Evolutionary conservation across 2,329 filamentous ascomycete genomes (phyloP).

Genomic region (Fusarium siculi): DNA sequence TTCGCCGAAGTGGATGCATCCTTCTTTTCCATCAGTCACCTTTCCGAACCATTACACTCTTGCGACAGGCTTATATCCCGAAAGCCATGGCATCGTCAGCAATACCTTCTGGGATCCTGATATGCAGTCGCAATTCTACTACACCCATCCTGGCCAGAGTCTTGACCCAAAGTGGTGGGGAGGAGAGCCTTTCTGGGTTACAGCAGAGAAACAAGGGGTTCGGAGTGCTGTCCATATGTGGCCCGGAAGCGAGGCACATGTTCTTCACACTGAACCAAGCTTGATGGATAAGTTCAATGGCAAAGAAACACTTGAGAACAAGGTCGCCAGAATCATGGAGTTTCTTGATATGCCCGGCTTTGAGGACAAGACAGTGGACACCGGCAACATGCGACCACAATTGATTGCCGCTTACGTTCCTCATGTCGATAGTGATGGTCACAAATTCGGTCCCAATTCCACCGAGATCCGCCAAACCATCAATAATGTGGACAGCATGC

Average conservation of each 20-base stretch:
- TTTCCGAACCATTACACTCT: slow-evolving; percentile 97
- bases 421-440: slow-evolving; percentile 87
- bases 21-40: slow-evolving; percentile 94
- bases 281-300: slow-evolving; percentile 88
- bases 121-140: slow-evolving; percentile 83
- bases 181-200: slow-evolving; percentile 93
- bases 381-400: slow-evolving; percentile 76
- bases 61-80: slow-evolving; percentile 90
- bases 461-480: slow-evolving; percentile 89
- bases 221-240: slow-evolving; percentile 95
- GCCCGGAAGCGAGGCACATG: slow-evolving; percentile 93
- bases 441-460: slow-evolving; percentile 92
- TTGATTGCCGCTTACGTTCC: slow-evolving; percentile 95
- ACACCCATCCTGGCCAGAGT: slow-evolving; percentile 79
- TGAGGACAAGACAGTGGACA: slow-evolving; percentile 63
- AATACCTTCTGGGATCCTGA: slow-evolving; percentile 94
- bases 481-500: slow-evolving; percentile 81
- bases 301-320: slow-evolving; percentile 76
- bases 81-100: slow-evolving; percentile 91
- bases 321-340: slow-evolving; percentile 82
- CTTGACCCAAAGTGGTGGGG: slow-evolving; percentile 94
- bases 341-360: slow-evolving; percentile 85
- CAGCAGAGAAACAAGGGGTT: slow-evolving; percentile 84
- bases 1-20: slow-evolving; percentile 91
- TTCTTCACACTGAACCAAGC: slow-evolving; percentile 77